These are phyloP conservation scores for Gnaphalium uliginosum DNA, from an alignment of 129 eudicot species.

Conservation along the genomic window DNA sequence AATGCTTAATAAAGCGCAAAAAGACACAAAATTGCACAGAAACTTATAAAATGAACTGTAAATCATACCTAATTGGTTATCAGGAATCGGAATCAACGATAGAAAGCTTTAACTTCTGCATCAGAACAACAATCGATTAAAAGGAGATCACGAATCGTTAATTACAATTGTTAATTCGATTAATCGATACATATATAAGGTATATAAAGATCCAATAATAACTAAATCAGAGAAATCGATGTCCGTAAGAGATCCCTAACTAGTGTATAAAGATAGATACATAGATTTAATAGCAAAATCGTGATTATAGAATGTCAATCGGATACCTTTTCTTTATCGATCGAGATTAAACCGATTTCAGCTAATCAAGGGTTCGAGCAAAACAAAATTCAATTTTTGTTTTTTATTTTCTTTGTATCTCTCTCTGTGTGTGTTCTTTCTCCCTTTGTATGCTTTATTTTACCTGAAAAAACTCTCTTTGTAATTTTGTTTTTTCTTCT, in stretches of 20 bases:
- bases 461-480: too few relatives aligned
- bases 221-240: constrained; percentile 23
- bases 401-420: constrained; percentile 5
- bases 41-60: constrained; percentile 14
- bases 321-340: constrained; percentile 25
- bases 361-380: constrained; percentile 30
- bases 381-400: constrained; percentile 9
- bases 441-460: not conserved
- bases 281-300: constrained; percentile 10
- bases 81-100: constrained; percentile 34
- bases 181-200: not conserved
- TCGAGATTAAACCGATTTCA: constrained; percentile 25
- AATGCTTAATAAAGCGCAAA: constrained; percentile 7
- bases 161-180: constrained; percentile 28
- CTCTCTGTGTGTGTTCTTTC: not conserved
- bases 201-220: constrained; percentile 12
- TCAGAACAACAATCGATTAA: not conserved
- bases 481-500: too few relatives aligned
- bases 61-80: constrained; percentile 33
- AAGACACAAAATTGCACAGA: not conserved
- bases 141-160: constrained; percentile 18
- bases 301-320: constrained; percentile 4
- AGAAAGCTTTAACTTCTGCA: constrained; percentile 40
- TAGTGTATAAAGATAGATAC: constrained; percentile 10
- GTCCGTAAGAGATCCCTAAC: constrained; percentile 28